These are phyloP conservation scores for Botrytis pseudocinerea DNA, from an alignment of 2,329 filamentous ascomycete species.

Conservation along the genomic window DNA sequence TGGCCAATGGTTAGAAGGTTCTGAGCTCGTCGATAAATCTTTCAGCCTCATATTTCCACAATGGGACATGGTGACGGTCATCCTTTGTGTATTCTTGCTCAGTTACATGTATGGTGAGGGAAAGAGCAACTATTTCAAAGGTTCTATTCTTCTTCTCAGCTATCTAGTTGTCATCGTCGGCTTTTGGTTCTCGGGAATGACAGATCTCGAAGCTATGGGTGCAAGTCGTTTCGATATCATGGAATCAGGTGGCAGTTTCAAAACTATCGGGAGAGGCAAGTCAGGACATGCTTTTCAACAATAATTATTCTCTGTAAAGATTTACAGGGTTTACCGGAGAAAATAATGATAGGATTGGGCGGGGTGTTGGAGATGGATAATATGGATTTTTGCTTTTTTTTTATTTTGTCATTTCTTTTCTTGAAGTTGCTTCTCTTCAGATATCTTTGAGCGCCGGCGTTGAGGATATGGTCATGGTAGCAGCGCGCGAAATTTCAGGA, in stretches of 20 bases:
- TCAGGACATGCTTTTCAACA: slow-evolving; percentile 40
- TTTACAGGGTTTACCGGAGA: too few species aligned
- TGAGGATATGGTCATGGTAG: slow-evolving; percentile 27
- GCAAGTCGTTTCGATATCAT: slow-evolving; percentile 41
- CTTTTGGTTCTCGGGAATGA: slow-evolving; percentile 77
- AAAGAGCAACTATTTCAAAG: slow-evolving; percentile 99
- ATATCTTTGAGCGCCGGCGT: slow-evolving; percentile 36
- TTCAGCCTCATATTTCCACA: slow-evolving; percentile 94
- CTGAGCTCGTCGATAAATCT: slow-evolving; percentile 59
- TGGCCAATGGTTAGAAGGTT: slow-evolving; percentile 55
- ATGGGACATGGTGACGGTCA: slow-evolving; percentile 98
- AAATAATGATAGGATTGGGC: neutral
- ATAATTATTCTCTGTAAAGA: slow-evolving; percentile 16
- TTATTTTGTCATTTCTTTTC: neutral
- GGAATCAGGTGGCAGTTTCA: slow-evolving; percentile 38
- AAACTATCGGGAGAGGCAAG: slow-evolving; percentile 39
- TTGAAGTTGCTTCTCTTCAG: slow-evolving; percentile 26
- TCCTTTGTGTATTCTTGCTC: slow-evolving; percentile 91
- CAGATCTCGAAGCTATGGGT: slow-evolving; percentile 39
- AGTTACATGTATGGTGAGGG: slow-evolving; percentile 98
- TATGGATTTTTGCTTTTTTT: neutral
- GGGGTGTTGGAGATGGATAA: slow-evolving; percentile 4
- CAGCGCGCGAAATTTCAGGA: slow-evolving; percentile 17
- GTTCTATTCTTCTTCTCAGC: slow-evolving; percentile 87
- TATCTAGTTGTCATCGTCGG: slow-evolving; percentile 91